Evolutionary conservation across 306 rosid species (phyloP).

Genomic region (Trifolium subterraneum): DNA sequence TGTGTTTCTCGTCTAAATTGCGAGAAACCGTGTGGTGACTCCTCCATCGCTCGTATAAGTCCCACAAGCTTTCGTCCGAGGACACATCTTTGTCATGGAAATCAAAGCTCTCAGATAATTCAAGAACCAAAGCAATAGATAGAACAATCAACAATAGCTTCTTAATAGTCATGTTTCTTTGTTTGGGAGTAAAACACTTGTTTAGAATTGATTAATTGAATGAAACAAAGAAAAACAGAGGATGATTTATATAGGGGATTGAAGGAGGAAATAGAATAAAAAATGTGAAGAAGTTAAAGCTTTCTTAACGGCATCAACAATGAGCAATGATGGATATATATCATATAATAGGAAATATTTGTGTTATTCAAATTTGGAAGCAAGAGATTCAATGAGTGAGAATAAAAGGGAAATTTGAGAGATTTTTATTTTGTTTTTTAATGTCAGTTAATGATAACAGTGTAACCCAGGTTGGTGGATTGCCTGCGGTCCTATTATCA

Average conservation of each 20-base stretch:
- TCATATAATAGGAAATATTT: constrained; percentile 33
- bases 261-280: constrained; percentile 29
- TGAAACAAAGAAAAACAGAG: constrained; percentile 30
- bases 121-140: constrained; percentile 46
- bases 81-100: constrained; percentile 51
- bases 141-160: constrained; percentile 45
- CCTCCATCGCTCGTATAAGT: constrained; percentile 64
- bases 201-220: not conserved
- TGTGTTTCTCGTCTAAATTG: constrained; percentile 50
- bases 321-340: constrained; percentile 36
- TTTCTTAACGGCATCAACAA: constrained; percentile 61
- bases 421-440: constrained; percentile 16
- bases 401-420: constrained; percentile 34
- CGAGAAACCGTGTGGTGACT: constrained; percentile 60
- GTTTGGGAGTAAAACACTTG: constrained; percentile 9
- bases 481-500: too few relatives aligned
- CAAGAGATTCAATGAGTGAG: constrained; percentile 34
- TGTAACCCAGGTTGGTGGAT: too few relatives aligned
- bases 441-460: constrained; percentile 31
- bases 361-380: constrained; percentile 48
- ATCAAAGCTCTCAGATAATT: constrained; percentile 46
- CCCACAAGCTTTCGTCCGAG: constrained; percentile 56
- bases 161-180: constrained; percentile 41
- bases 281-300: constrained; percentile 42
- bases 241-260: constrained; percentile 52